A percentile compares a stretch with the other conserved stretches of the same genome.
phyloP scores from a whole-genome alignment of 345 rosid species.

The Melaleuca alternifolia region DNA sequence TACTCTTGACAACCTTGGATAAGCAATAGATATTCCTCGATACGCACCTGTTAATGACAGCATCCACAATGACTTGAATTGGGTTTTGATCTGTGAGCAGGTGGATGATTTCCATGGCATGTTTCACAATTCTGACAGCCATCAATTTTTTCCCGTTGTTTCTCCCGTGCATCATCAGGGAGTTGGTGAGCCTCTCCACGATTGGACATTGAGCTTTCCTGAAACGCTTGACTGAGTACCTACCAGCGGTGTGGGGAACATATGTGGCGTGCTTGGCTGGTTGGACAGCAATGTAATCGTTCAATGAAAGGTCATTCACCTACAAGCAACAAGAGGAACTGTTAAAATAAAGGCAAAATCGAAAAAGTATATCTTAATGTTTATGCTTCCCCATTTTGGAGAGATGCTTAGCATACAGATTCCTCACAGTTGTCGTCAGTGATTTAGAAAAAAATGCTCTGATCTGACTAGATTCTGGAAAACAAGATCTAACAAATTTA shows the following conservation, averaged over 20 bases:
- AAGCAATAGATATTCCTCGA: not conserved
- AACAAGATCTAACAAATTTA: not conserved
- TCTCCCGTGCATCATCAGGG: conserved; percentile 93
- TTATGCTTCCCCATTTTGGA: not conserved
- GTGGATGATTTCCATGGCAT: conserved; percentile 91
- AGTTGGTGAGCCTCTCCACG: conserved; percentile 88
- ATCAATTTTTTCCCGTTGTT: conserved; percentile 86
- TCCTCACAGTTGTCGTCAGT: not conserved
- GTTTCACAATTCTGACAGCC: conserved; percentile 82
- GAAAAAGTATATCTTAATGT: not conserved
- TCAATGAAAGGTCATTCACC: conserved; percentile 66
- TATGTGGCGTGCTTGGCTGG: conserved; percentile 73
- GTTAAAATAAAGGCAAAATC: not conserved
- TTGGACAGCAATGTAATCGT: conserved; percentile 66
- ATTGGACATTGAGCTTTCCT: conserved; percentile 97
- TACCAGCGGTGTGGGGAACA: conserved; percentile 93
- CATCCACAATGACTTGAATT: conserved; percentile 83
- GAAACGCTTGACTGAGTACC: conserved; percentile 91
- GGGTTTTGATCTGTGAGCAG: conserved; percentile 79
- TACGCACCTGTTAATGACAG: conserved; percentile 74
- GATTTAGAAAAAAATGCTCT: not conserved
- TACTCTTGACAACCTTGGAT: not conserved
- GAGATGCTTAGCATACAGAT: not conserved
- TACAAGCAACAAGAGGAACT: not conserved
- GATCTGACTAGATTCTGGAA: not conserved